Base-by-base conservation (phyloP, 1,284 basidiomycete genomes). In the Cryptococcus wingfieldii region DNA sequence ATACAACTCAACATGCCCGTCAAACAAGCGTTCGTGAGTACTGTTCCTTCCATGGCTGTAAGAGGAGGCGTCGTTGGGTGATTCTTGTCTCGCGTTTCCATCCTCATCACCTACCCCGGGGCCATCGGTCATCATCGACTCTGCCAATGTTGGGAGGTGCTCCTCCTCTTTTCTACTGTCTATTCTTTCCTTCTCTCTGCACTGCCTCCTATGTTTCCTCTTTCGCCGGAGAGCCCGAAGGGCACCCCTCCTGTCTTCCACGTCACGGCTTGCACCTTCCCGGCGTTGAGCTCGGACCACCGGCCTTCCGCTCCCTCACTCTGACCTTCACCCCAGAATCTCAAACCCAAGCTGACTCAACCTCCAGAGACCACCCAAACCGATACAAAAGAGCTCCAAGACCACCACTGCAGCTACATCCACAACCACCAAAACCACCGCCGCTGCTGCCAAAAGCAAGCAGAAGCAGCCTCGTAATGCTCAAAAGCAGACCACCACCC, bases 21-120 rank as follows among this genome's bases (percentile, higher is more conserved):
- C 25, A 54, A 54, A 38, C 53, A 54, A 27, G 53, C 53, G 3
- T 54, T 54, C 19, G 53, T 54, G 31, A 54, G 53, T 53, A 16
- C 10, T n/a, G 2, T 47, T 47, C 5, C 46, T 47, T 10, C 23
- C 23, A 23, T 23, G 23, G 23, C 23, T 19, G 19, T 19, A 19
- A 19, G 19, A 19, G 19, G 41, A 12, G n/a, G 10, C 45, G 18
- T 47, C 51, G 9, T 31, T 18, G 18, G 23, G 10, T 16, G 23
- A n/a, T 31, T 38, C 25, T 18, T 14, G 37, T 10, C 39, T 51
- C 42, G 14, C 51, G 38, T 42, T 10, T 31, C 9, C 19, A 34
- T 18, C 48, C 37, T 47, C 34, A 37, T 42, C 55, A 18, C 23
- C 31, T 19, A 7, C 31, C 23, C 18, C 14, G 34, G 8, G 18